phyloP scores from a whole-genome alignment of 768 basidiomycete species.

The Pleurotus cornucopiae region DNA sequence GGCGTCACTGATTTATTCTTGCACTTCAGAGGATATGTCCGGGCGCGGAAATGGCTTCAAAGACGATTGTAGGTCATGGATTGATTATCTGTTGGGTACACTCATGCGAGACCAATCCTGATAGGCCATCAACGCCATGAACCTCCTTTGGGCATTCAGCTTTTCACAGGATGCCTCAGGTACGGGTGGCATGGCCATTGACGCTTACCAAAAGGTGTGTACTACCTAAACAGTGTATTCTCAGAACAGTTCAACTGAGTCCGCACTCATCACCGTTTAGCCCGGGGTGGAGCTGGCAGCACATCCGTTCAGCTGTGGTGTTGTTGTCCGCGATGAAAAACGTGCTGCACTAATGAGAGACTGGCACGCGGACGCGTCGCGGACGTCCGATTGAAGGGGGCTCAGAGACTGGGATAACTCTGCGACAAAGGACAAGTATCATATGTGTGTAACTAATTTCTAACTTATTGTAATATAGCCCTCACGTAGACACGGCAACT shows the following conservation, averaged over 20 bases:
- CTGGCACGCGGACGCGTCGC: background rate
- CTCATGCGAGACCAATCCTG: background rate
- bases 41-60: conserved; percentile 14
- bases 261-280: background rate
- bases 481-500: too few relatives aligned
- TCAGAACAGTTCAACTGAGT: background rate
- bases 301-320: background rate
- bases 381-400: background rate
- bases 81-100: background rate
- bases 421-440: too few relatives aligned
- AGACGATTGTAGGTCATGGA: conserved; percentile 12
- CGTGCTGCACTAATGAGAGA: background rate
- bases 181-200: background rate
- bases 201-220: background rate
- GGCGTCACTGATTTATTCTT: background rate
- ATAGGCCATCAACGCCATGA: conserved; percentile 21
- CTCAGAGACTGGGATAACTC: background rate
- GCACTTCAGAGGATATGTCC: conserved; percentile 15
- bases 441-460: too few relatives aligned
- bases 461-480: too few relatives aligned
- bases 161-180: conserved; percentile 11
- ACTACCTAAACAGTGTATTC: background rate
- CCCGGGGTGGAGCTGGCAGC: conserved; percentile 1
- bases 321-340: background rate
- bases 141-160: conserved; percentile 26